Base-by-base conservation (phyloP, 2,329 filamentous ascomycete genomes). In the Arthrocladium fulminans region DNA sequence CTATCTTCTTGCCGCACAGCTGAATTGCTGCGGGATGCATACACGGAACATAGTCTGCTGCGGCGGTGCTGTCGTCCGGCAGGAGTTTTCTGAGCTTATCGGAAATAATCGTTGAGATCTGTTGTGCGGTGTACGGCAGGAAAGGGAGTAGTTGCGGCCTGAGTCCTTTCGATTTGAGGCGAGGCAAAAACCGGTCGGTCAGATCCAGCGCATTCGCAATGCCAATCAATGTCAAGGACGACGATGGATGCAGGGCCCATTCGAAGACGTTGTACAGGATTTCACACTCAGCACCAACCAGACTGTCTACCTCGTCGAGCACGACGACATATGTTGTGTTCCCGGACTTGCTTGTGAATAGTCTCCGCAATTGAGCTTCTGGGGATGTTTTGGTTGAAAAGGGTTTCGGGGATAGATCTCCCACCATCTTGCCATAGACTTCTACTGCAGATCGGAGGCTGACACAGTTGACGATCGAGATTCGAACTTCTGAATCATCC, bases 161-260 rank as follows among this genome's bases (percentile, higher is more conserved):
- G 54, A 98, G 73, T 59, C 94, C 94, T 60, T 88, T 86, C 17
- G 88, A 82, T 71, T 97, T 97, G 53, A 98, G 78, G 45, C 90
- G 84, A 43, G 92, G 92, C 17, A 98, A 75, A 59, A 96, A 95
- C 8, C 92, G 86, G 63, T 97, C 92, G 0, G 92, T 98, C 49
- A 98, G 73, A 63, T 98, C 92, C 47, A 98, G 74, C 3, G 92
- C 92, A 61, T 98, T 98, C 58, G 92, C 92, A 61, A 98, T 95
- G 41, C 92, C 92, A 43, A 98, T 79, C 15, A 98, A 73, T 29
- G 92, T 73, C 3, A 98, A 80, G 17, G 79, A 80, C 0, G 92
- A 96, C 1, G 79, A 78, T 54, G 81, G 81, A 53, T 87, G 80
- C 60, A 98, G 72, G 1, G 92, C 94, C 89, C 90, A 97, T 63